These are phyloP conservation scores for Tylopilus cervinicoccineus DNA, from an alignment of 768 basidiomycete genomes.

Conservation along the genomic window DNA sequence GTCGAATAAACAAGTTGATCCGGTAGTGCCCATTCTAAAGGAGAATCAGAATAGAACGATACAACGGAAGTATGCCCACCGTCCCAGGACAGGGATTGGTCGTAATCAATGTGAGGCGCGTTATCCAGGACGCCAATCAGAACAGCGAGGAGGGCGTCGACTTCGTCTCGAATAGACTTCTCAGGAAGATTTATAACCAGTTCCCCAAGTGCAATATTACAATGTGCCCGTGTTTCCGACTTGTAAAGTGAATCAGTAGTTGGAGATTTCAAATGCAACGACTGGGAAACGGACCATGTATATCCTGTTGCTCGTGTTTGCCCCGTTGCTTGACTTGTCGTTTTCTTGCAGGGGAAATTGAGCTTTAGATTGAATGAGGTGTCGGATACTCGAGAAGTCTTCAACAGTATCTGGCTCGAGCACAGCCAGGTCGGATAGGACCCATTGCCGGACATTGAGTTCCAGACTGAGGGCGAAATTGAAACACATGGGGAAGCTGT, in stretches of 20 bases:
- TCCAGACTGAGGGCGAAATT: constrained; percentile 50
- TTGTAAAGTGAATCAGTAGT: constrained; percentile 27
- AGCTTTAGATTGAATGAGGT: constrained; percentile 60
- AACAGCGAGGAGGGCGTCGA: constrained; percentile 51
- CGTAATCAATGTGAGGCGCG: constrained; percentile 74
- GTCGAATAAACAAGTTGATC: constrained; percentile 82
- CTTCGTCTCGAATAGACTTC: constrained; percentile 45
- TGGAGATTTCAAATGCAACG: not conserved
- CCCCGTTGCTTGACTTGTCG: constrained; percentile 11
- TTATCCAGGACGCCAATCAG: constrained; percentile 68
- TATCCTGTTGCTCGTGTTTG: constrained; percentile 25
- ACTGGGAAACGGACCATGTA: constrained; percentile 52
- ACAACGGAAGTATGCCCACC: constrained; percentile 40
- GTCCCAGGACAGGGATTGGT: constrained; percentile 74
- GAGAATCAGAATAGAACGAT: not conserved
- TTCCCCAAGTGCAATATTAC: constrained; percentile 82
- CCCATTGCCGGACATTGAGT: constrained; percentile 70
- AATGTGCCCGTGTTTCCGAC: constrained; percentile 70
- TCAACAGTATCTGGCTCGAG: constrained; percentile 48
- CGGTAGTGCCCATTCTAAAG: constrained; percentile 77
- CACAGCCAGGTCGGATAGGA: constrained; percentile 69
- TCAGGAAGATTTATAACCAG: constrained; percentile 64
- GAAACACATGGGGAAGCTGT: not conserved
- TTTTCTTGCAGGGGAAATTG: constrained; percentile 35
- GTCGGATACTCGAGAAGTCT: constrained; percentile 44